phyloP scores from a whole-genome alignment of 2,329 filamentous ascomycete genomes.

The Metarhizium robertsii region DNA sequence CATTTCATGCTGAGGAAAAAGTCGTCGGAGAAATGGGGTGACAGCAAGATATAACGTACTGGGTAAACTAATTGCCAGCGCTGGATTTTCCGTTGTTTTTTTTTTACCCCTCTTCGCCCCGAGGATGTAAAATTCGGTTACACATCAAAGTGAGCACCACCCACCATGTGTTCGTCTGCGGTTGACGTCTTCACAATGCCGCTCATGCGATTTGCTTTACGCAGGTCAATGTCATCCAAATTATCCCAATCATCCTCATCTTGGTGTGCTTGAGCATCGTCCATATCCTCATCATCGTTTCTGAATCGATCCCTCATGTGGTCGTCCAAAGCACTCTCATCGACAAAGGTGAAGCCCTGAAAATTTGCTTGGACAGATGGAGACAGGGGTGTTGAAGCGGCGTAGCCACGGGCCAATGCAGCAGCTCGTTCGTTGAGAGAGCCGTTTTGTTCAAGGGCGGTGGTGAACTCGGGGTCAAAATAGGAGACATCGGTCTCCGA shows the following conservation, averaged over 20 bases:
- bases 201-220: constrained; percentile 52
- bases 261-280: constrained; percentile 35
- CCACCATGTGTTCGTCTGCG: constrained; percentile 56
- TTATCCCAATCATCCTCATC: constrained; percentile 51
- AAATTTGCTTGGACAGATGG: constrained; percentile 97
- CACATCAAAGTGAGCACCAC: constrained; percentile 53
- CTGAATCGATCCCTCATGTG: constrained; percentile 53
- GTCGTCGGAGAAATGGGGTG: background rate
- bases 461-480: constrained; percentile 97
- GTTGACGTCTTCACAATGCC: constrained; percentile 48
- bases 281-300: constrained; percentile 50
- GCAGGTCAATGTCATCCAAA: constrained; percentile 42
- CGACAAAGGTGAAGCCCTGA: constrained; percentile 97
- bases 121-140: constrained; percentile 23
- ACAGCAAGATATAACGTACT: background rate
- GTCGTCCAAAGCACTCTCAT: constrained; percentile 88
- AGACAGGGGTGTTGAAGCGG: constrained; percentile 83
- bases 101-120: background rate
- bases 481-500: constrained; percentile 95
- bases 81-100: background rate
- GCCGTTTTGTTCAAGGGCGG: constrained; percentile 75
- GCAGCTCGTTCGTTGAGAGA: constrained; percentile 89
- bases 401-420: constrained; percentile 74
- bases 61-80: background rate
- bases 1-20: constrained; percentile 5